Conservation (phyloP, 345 rosid species). For the Angophora floribunda region DNA sequence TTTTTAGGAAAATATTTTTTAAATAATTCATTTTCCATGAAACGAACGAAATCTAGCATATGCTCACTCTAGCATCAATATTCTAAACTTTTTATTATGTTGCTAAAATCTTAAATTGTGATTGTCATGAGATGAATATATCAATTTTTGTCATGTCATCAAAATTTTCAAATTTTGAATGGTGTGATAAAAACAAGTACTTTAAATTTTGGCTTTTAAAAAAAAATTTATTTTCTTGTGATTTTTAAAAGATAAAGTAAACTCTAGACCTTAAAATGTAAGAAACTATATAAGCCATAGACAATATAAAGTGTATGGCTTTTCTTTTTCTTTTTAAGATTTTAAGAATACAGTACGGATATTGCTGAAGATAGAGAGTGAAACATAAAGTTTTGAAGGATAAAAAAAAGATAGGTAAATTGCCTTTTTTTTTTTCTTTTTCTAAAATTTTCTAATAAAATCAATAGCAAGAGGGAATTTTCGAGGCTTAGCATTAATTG, state of each 20-base stretch:
- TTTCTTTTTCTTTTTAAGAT: no score
- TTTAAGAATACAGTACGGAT: not conserved
- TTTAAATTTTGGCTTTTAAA: no score
- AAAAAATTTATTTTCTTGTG: not conserved
- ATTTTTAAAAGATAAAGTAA: not conserved
- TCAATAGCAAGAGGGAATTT: not conserved
- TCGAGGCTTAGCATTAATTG: not conserved
- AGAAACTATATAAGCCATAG: not conserved
- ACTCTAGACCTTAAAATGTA: no score
- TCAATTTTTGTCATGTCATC: no score
- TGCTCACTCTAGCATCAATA: not conserved
- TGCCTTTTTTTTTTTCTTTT: no score
- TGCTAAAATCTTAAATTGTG: not conserved
- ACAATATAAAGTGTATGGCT: no score
- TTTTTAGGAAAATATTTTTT: no score
- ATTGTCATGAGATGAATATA: no score
- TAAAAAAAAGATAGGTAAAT: not conserved
- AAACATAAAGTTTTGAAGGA: not conserved
- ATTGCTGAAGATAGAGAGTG: not conserved
- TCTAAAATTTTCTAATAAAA: not conserved
- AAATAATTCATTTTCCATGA: no score
- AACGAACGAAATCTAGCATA: accelerated
- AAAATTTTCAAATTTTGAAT: no score
- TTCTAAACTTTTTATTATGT: not conserved
- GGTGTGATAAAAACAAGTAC: no score